Base-by-base conservation (phyloP, 164 flowering plant genomes). In the Macadamia integrifolia region DNA sequence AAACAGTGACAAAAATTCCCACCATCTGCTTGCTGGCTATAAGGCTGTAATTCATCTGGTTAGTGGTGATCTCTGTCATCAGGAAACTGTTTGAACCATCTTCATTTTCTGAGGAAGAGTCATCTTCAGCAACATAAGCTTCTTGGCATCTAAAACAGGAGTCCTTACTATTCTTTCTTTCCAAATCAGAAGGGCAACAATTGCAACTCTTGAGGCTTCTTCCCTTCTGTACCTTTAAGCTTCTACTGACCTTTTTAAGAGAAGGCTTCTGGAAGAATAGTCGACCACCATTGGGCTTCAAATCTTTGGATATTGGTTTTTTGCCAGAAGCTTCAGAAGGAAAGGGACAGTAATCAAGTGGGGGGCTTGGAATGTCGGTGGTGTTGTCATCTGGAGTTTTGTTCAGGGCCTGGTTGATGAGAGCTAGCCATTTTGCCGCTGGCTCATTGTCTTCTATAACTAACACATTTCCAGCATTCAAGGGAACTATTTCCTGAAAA, bases 401-500 rank as follows among this genome's bases (percentile, higher is more conserved):
- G 75, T 91, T 91, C 60, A 91, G 77, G n/a, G 97, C 80, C 55
- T 83, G 86, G 71, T 84, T 83, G 44, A 91, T 83, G 14, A 89
- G 65, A 32, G 79, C 62, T 9, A 91, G 83, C 97, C 97, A 91
- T 74, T 77, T 91, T 23, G 84, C 86, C 1, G 95, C 95, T 35
- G 97, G 91, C 61, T 86, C 91, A 68, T 78, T 88, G 70, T 91
- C 97, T 78, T 91, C 95, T 52, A 85, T 68, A 6, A 87, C 97
- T 28, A 91, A 81, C 30, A 91, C 95, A 74, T 91, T 91, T 67
- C 97, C 97, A 62, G 97, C 97, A 83, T 87, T 91, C 66, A 91
- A 71, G 28, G 97, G 97, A 43, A 91, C 97, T 66, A 91, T 88
- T 82, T 91, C 97, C 86, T 91, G 95, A 78, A 91, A 91, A 9